phyloP scores from a whole-genome alignment of 2,329 filamentous ascomycete genomes.

The Zalaria obscura region DNA sequence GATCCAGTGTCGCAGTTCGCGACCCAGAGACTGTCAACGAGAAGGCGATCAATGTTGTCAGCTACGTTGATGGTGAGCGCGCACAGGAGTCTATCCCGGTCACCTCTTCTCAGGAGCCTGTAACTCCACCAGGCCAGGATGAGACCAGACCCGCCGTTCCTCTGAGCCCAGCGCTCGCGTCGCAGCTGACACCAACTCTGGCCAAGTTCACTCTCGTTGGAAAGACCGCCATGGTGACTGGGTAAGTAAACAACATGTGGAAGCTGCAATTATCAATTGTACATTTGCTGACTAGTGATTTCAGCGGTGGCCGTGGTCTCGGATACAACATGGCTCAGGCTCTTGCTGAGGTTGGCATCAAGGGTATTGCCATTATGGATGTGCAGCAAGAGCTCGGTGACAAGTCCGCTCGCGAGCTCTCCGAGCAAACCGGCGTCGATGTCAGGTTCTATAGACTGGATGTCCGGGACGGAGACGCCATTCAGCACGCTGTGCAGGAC shows the following conservation, averaged over 20 bases:
- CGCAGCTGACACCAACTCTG: slow-evolving; percentile 46
- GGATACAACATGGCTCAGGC: slow-evolving; percentile 70
- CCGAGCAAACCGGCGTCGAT: slow-evolving; percentile 57
- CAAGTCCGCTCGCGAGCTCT: slow-evolving; percentile 52
- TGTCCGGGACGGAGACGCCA: slow-evolving; percentile 56
- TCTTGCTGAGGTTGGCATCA: slow-evolving; percentile 60
- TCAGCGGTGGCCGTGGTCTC: slow-evolving; percentile 58
- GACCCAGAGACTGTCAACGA: slow-evolving; percentile 11
- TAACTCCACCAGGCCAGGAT: slow-evolving; percentile 18
- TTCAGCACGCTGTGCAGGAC: slow-evolving; percentile 53
- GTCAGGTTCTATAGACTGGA: slow-evolving; percentile 69
- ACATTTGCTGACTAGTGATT: slow-evolving; percentile 13
- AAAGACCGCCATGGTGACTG: slow-evolving; percentile 61
- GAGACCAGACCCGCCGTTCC: slow-evolving; percentile 15
- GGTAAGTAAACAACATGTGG: slow-evolving; percentile 30
- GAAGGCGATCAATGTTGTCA: slow-evolving; percentile 14
- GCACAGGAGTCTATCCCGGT: slow-evolving; percentile 14
- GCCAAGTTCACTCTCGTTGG: slow-evolving; percentile 54
- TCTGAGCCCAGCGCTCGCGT: slow-evolving; percentile 27
- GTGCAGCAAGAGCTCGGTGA: slow-evolving; percentile 64
- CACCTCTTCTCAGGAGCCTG: slow-evolving; percentile 13
- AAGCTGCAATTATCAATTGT: neutral
- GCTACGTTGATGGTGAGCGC: slow-evolving; percentile 18
- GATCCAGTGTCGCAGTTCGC: neutral
- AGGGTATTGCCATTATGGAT: slow-evolving; percentile 62